Conservation (phyloP, 2,329 filamentous ascomycete genomes). For the Calonectria pteridis region DNA sequence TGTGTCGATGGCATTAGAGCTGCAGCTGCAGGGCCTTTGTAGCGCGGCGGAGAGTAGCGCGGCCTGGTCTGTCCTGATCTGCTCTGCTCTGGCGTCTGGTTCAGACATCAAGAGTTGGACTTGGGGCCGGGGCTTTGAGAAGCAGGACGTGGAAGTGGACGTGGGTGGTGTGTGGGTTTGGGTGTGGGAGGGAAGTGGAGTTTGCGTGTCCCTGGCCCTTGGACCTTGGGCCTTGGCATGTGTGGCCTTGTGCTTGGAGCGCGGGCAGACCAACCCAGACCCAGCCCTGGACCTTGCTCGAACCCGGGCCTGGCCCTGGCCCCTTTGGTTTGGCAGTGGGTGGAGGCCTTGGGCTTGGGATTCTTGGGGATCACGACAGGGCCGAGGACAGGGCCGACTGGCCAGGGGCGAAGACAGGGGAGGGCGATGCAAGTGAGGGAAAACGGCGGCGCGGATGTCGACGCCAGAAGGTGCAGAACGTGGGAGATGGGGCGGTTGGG, state of each 20-base stretch:
- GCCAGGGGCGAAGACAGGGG: slow-evolving; percentile 40
- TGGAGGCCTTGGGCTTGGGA: slow-evolving; percentile 43
- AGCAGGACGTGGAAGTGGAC: slow-evolving; percentile 11
- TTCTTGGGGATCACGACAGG: slow-evolving; percentile 46
- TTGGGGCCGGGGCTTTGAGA: slow-evolving; percentile 15
- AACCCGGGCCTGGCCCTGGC: slow-evolving; percentile 28
- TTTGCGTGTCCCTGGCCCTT: slow-evolving; percentile 12
- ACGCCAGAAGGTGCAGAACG: slow-evolving; percentile 40
- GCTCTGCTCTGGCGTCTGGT: neutral
- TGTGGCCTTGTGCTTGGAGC: slow-evolving; percentile 17
- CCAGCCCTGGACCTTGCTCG: slow-evolving; percentile 26
- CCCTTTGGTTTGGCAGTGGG: slow-evolving; percentile 34
- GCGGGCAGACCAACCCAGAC: slow-evolving; percentile 6
- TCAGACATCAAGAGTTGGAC: slow-evolving; percentile 10
- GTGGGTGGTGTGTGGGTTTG: slow-evolving; percentile 14
- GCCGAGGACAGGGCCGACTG: slow-evolving; percentile 28
- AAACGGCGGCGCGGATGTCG: slow-evolving; percentile 42
- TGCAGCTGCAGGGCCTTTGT: slow-evolving; percentile 42
- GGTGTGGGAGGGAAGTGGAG: neutral
- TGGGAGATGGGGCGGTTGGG: slow-evolving; percentile 33
- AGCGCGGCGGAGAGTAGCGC: slow-evolving; percentile 8
- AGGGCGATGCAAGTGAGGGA: slow-evolving; percentile 44
- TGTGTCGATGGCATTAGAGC: slow-evolving; percentile 39
- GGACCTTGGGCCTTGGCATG: slow-evolving; percentile 12
- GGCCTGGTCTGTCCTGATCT: neutral